These are phyloP conservation scores for Candida bentonensis DNA, from an alignment of 805 yeast genomes.

Conservation along the genomic window DNA sequence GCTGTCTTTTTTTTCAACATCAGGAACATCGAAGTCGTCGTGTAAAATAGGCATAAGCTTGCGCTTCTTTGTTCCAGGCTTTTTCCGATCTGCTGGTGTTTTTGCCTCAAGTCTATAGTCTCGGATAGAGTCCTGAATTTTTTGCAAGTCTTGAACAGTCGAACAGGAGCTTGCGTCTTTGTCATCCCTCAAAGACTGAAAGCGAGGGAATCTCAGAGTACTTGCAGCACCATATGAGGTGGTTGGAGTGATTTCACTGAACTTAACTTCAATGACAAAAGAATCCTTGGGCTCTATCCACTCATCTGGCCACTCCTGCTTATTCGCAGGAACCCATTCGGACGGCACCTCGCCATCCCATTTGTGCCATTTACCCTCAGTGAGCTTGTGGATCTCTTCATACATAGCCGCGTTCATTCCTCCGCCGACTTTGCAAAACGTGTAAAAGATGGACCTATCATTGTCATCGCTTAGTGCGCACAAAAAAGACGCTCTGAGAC, in stretches of 20 bases:
- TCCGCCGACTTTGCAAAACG: conserved; percentile 72
- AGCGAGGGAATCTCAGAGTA: conserved; percentile 66
- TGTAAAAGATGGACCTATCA: conserved; percentile 32
- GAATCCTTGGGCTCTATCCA: conserved; percentile 78
- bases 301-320: conserved; percentile 37
- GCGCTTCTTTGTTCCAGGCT: conserved; percentile 14
- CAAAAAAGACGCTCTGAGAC: conserved; percentile 37
- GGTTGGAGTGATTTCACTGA: conserved; percentile 50
- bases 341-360: conserved; percentile 30
- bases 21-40: not conserved
- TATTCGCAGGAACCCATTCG: conserved; percentile 8
- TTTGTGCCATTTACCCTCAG: conserved; percentile 49
- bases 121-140: conserved; percentile 19
- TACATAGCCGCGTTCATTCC: conserved; percentile 61
- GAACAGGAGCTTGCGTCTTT: conserved; percentile 44
- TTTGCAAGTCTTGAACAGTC: conserved; percentile 37
- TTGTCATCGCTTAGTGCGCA: conserved; percentile 48
- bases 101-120: conserved; percentile 10
- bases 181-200: conserved; percentile 53
- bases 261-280: conserved; percentile 69
- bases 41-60: not conserved
- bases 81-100: conserved; percentile 20
- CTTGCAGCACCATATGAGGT: conserved; percentile 47
- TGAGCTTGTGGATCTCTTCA: conserved; percentile 38
- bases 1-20: conserved; percentile 4